Evolutionary conservation across 352 stramenopile species (phyloP).

Genomic region (Peronosclerospora sorghi): DNA sequence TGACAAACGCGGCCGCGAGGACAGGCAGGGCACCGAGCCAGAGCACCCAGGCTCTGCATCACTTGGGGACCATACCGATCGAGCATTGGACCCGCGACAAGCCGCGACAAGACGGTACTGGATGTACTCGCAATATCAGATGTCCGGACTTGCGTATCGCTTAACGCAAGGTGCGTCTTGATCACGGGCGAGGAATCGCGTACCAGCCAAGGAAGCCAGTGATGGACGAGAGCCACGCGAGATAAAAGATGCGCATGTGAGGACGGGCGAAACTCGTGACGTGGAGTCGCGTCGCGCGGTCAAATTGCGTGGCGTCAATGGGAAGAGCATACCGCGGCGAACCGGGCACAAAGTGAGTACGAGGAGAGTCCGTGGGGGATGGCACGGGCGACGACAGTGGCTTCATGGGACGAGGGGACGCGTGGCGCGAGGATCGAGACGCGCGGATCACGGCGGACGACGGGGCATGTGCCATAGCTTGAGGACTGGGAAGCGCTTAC

Average conservation of each 20-base stretch:
- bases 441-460: no score
- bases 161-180: conserved; percentile 74
- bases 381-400: no score
- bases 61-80: conserved; percentile 86
- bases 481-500: no score
- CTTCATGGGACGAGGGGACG: no score
- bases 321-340: conserved; percentile 45
- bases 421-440: no score
- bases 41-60: conserved; percentile 75
- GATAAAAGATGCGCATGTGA: conserved; percentile 93
- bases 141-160: conserved; percentile 83
- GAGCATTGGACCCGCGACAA: conserved; percentile 87
- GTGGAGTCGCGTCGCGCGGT: conserved; percentile 70
- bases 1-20: conserved; percentile 80
- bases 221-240: conserved; percentile 88
- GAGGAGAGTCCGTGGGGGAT: no score
- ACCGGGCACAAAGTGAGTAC: no score
- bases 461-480: no score
- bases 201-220: conserved; percentile 93
- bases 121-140: conserved; percentile 87
- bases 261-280: conserved; percentile 70
- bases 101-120: conserved; percentile 88
- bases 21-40: conserved; percentile 80
- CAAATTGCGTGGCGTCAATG: conserved; percentile 45
- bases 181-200: conserved; percentile 88